Percentiles rank a stretch among this genome's conserved stretches.
Conservation (phyloP, 2,329 filamentous ascomycete genomes). For the Trichoderma oligosporum region DNA sequence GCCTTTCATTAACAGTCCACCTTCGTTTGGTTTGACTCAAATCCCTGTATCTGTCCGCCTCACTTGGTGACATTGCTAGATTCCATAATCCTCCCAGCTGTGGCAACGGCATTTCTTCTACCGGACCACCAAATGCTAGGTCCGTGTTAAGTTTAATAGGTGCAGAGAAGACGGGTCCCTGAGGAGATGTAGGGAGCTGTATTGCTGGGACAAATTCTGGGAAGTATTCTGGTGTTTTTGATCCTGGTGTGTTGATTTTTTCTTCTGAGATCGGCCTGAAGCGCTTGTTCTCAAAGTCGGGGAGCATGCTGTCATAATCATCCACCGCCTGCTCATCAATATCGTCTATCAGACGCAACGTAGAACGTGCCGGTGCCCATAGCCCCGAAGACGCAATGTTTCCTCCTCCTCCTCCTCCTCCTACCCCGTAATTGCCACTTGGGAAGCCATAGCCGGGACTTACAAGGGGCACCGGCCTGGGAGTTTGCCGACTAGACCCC, state of each 20-base stretch:
- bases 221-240: not conserved
- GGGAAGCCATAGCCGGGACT: conserved; percentile 25
- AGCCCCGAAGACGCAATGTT: conserved; percentile 29
- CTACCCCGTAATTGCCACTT: not conserved
- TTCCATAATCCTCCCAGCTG: conserved; percentile 44
- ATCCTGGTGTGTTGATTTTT: not conserved
- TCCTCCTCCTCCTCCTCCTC: not conserved
- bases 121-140: conserved; percentile 30
- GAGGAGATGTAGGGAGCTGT: conserved; percentile 20
- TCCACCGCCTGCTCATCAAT: conserved; percentile 43
- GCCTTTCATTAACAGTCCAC: conserved; percentile 53
- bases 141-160: conserved; percentile 37
- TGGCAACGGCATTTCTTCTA: conserved; percentile 32
- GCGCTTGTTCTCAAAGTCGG: conserved; percentile 48
- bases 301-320: conserved; percentile 48
- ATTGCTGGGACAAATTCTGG: not conserved
- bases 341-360: conserved; percentile 43
- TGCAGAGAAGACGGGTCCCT: conserved; percentile 32
- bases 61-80: conserved; percentile 40
- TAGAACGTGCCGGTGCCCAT: conserved; percentile 37
- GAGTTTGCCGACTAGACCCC: conserved; percentile 27
- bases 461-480: conserved; percentile 23
- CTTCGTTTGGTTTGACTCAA: conserved; percentile 47
- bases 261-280: conserved; percentile 25
- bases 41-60: conserved; percentile 46